Conservation (phyloP, 169 alveolate genomes). For the Plasmodium fragile region DNA sequence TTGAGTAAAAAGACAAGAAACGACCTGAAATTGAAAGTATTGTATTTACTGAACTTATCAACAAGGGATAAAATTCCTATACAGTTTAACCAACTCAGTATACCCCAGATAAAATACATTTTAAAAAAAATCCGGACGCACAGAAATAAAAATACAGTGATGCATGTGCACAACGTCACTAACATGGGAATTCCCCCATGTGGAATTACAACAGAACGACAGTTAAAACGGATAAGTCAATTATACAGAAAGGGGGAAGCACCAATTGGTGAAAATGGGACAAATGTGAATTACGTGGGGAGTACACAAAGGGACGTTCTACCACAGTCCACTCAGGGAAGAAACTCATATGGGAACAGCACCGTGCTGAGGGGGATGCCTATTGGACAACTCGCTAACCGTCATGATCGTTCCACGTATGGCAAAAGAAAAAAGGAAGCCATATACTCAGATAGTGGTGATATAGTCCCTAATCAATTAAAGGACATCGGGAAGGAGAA, state of each 20-base stretch:
- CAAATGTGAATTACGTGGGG: background rate
- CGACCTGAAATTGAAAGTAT: constrained; percentile 31
- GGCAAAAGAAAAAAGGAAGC: background rate
- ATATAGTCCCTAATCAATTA: background rate
- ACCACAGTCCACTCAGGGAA: background rate
- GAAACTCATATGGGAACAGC: background rate
- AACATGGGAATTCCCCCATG: background rate
- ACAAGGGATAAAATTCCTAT: constrained; percentile 30
- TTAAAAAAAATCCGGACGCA: constrained; percentile 10
- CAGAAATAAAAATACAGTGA: constrained; percentile 6
- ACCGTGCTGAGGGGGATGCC: background rate
- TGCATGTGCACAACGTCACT: constrained; percentile 20
- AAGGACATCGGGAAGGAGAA: background rate
- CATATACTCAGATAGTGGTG: background rate
- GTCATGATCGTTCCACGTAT: background rate
- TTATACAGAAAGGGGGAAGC: background rate
- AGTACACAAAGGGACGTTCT: background rate
- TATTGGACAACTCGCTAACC: background rate
- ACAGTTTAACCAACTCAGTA: constrained; percentile 21
- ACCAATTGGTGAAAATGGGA: background rate
- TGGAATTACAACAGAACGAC: background rate
- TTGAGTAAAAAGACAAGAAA: constrained; percentile 5
- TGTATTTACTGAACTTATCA: constrained; percentile 25
- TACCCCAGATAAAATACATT: constrained; percentile 34
- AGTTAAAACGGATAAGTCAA: background rate